phyloP scores from a whole-genome alignment of 73 alveolate species.

The Breviolum minutum region DNA sequence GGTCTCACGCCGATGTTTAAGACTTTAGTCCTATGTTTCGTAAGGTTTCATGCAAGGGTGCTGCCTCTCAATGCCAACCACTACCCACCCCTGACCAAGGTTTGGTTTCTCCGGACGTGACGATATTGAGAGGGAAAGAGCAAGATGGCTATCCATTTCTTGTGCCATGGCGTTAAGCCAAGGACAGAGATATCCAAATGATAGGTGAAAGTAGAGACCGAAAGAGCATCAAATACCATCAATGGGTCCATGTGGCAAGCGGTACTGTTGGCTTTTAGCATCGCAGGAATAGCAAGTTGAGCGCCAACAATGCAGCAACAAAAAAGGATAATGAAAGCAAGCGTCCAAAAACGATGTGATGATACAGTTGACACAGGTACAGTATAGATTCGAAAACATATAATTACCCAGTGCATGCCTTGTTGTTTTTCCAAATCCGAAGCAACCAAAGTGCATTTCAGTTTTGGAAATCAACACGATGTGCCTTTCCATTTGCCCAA shows the following conservation, averaged over 20 bases:
- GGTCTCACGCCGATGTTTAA: not conserved
- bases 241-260: not conserved
- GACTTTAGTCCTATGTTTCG: too few relatives aligned
- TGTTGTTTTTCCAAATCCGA: too few relatives aligned
- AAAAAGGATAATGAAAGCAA: too few relatives aligned
- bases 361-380: not conserved
- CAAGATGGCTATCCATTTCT: constrained; percentile 36
- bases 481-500: not conserved
- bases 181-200: not conserved
- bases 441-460: not conserved
- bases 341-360: not conserved
- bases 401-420: too few relatives aligned
- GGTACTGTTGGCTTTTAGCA: too few relatives aligned
- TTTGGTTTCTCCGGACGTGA: not conserved
- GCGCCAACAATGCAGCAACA: too few relatives aligned
- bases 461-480: not conserved
- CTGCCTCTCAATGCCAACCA: not conserved
- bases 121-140: constrained; percentile 26
- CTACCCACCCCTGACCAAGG: not conserved
- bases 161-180: not conserved
- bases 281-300: too few relatives aligned
- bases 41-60: too few relatives aligned
- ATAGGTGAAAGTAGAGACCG: not conserved
- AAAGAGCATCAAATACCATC: not conserved
- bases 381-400: not conserved